phyloP scores from a whole-genome alignment of 768 basidiomycete species.

The Lactifluus pinguis region DNA sequence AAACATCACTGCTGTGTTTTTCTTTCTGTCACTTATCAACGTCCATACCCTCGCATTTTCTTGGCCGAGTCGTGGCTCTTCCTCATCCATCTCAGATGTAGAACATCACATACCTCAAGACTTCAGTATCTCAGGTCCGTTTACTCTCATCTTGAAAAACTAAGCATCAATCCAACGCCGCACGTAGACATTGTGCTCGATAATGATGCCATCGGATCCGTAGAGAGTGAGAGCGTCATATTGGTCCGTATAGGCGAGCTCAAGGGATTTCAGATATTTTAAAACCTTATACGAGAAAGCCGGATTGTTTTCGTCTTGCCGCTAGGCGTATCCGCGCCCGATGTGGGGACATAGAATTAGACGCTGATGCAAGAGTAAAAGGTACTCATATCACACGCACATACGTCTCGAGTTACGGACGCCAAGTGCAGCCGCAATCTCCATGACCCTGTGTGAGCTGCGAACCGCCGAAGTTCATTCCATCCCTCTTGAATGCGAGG shows the following conservation, averaged over 20 bases:
- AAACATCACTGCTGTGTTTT: not conserved
- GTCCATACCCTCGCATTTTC: not conserved
- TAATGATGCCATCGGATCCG: not conserved
- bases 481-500: slow-evolving; percentile 18
- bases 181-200: not conserved
- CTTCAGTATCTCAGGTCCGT: not conserved
- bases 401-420: not conserved
- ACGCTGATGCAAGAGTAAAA: slow-evolving; percentile 15
- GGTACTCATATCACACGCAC: slow-evolving; percentile 7
- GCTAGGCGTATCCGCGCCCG: slow-evolving; percentile 10
- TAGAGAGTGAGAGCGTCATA: not conserved
- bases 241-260: not conserved
- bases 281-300: slow-evolving; percentile 7
- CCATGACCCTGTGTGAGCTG: slow-evolving; percentile 20
- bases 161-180: not conserved
- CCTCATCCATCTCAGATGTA: not conserved
- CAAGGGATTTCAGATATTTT: not conserved
- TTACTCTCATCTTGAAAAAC: not conserved
- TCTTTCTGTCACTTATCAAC: not conserved
- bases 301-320: slow-evolving; percentile 19
- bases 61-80: not conserved
- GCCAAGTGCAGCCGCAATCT: slow-evolving; percentile 11
- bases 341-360: slow-evolving; percentile 17
- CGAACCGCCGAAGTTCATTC: slow-evolving; percentile 15
- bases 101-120: not conserved